Conservation (phyloP, 805 yeast genomes). For the Starmerella ratchasimensis region DNA sequence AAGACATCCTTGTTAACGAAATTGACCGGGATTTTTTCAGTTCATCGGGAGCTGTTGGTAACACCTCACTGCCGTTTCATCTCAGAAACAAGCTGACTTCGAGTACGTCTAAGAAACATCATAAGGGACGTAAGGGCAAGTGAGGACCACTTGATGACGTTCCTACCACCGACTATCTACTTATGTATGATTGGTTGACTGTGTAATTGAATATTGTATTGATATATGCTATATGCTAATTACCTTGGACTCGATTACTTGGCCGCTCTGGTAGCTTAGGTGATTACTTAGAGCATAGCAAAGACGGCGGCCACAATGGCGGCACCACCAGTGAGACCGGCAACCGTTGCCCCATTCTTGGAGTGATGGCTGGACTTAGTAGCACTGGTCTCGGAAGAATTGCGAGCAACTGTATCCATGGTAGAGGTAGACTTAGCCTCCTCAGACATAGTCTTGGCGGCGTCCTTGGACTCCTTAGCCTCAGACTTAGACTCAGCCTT, state of each 20-base stretch:
- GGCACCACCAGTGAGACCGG: slow-evolving; percentile 10
- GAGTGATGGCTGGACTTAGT: slow-evolving; percentile 1
- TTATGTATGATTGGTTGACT: not conserved
- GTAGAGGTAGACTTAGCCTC: slow-evolving; percentile 4
- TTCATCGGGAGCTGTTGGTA: slow-evolving; percentile 51
- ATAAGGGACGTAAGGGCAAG: slow-evolving; percentile 43
- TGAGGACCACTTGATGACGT: not conserved
- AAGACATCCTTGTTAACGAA: slow-evolving; percentile 52
- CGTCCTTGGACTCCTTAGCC: slow-evolving; percentile 5
- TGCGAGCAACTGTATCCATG: no score
- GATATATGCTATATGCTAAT: no score
- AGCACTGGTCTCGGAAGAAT: no score
- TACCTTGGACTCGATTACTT: no score
- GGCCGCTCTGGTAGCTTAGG: no score
- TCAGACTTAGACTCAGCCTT: slow-evolving; percentile 12
- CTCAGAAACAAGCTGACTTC: slow-evolving; percentile 17
- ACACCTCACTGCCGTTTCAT: slow-evolving; percentile 62
- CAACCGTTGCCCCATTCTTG: slow-evolving; percentile 8
- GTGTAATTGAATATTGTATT: no score
- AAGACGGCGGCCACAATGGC: not conserved
- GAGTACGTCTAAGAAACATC: slow-evolving; percentile 41
- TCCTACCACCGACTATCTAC: not conserved
- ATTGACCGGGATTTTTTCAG: slow-evolving; percentile 77
- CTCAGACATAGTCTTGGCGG: slow-evolving; percentile 3
- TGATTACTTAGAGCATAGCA: no score